phyloP scores from a whole-genome alignment of 2,329 filamentous ascomycete genomes.

The Penicillium sp. region DNA sequence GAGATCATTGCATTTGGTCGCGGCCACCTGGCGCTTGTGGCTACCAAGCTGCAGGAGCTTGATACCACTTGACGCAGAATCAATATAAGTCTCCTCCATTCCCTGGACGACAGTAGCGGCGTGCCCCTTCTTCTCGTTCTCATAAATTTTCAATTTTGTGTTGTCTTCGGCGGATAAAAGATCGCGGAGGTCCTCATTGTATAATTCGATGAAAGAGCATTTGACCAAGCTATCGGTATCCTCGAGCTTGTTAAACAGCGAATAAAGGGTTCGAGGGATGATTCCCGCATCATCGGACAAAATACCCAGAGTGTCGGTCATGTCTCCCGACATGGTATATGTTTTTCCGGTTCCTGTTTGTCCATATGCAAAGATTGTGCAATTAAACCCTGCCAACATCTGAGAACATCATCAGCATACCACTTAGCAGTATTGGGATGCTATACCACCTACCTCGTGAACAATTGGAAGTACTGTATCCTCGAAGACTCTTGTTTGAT shows the following conservation, averaged over 20 bases:
- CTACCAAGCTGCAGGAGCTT: conserved; percentile 87
- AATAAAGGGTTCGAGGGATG: conserved; percentile 86
- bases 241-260: conserved; percentile 84
- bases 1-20: conserved; percentile 99
- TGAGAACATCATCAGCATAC: conserved; percentile 42
- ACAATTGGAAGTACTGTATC: conserved; percentile 92
- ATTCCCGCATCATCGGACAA: conserved; percentile 92
- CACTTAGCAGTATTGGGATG: neutral
- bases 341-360: conserved; percentile 98
- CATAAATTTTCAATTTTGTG: conserved; percentile 91
- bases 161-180: conserved; percentile 80
- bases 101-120: conserved; percentile 86
- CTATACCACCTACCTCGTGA: conserved; percentile 70
- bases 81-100: conserved; percentile 96
- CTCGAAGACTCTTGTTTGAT: conserved; percentile 92
- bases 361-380: conserved; percentile 97
- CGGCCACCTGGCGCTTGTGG: conserved; percentile 93
- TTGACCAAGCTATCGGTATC: conserved; percentile 87
- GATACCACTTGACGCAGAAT: conserved; percentile 81
- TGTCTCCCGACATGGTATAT: conserved; percentile 99
- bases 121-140: conserved; percentile 83
- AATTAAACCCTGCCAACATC: conserved; percentile 95
- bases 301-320: conserved; percentile 82
- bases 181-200: conserved; percentile 96
- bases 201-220: conserved; percentile 97